Evolutionary conservation across 2,329 filamentous ascomycete species (phyloP), one percentile per base, ranked within the genome.

Genomic region (Paracorniculantispora psalliotae): DNA sequence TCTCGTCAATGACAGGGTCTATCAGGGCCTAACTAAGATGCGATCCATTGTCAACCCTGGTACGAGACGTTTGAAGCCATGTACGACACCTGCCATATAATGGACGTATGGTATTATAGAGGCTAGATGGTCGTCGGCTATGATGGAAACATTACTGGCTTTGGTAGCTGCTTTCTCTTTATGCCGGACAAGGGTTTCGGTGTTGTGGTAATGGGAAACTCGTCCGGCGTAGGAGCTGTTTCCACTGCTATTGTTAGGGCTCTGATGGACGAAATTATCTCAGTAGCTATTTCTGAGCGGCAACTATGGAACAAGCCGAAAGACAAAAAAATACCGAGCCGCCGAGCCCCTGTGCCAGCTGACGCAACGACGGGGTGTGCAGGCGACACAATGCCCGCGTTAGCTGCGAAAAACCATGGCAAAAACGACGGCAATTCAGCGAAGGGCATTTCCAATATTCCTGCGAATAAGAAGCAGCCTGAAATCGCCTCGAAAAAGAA

Each of bases 121-220:
- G 64, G 55, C 1, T 43, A 66, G 13, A 60, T 59, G 15, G 57
- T 69, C 1, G 56, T 71, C 17, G 60, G 61, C 8, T 67, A 71
- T 30, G 63, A 66, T 37, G 69, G 69, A 0, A 52, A 52, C 9
- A 63, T 64, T n/a, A 43, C 65, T 9, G 69, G 69, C 0, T 68
- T 67, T 28, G 61, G 61, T 0, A 67, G 63, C 4, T 63, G 61
- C 0, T 68, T 69, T 41, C 62, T 68, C 12, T 69, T 70, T 26
- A 12, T 71, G 1, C 69, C 67, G 1, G 61, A 60, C 0, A 52
- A 64, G 33, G 61, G 61, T 9, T 65, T 70, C 35, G 69, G 68
- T 1, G 64, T 61, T 2, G 63, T 63, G n/a, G 62, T 69, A 1
- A 55, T 71, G 23, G 67, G 66, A 1, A 70, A 71, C 19, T 61